Conservation (phyloP, 768 basidiomycete genomes). For the Rhodosporidiobolus sp. region DNA sequence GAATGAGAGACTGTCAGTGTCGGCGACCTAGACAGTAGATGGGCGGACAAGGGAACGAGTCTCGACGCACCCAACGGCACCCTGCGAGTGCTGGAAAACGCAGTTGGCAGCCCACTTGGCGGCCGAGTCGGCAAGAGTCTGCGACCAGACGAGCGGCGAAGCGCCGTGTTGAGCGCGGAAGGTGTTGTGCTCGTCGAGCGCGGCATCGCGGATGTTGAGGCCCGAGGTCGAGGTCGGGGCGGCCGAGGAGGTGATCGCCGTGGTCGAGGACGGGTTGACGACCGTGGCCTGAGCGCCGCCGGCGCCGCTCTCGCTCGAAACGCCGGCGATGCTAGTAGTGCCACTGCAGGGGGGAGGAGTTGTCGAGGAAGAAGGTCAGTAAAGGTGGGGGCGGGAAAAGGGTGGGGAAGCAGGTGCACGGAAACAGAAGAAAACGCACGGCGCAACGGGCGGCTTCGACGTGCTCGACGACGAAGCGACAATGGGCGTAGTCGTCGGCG, state of each 20-base stretch:
- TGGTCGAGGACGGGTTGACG: background rate
- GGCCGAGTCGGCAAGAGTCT: constrained; percentile 61
- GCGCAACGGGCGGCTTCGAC: too few relatives aligned
- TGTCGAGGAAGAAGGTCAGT: background rate
- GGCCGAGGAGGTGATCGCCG: background rate
- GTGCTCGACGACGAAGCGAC: background rate
- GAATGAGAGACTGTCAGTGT: too few relatives aligned
- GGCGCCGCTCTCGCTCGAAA: too few relatives aligned
- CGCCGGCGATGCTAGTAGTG: too few relatives aligned
- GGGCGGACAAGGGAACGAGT: too few relatives aligned
- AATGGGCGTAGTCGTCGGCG: background rate
- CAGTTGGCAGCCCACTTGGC: constrained; percentile 69
- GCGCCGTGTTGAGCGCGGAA: constrained; percentile 66
- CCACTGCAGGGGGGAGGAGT: background rate
- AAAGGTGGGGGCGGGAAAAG: background rate
- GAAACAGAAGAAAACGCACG: background rate
- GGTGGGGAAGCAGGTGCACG: background rate
- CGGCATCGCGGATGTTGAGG: background rate
- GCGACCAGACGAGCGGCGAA: constrained; percentile 61
- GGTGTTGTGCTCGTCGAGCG: constrained; percentile 61
- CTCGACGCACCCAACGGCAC: constrained; percentile 54
- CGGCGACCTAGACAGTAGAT: too few relatives aligned
- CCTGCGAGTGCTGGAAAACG: constrained; percentile 66
- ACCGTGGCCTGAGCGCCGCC: background rate
- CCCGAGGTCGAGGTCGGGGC: background rate